A percentile compares a stretch with the other conserved stretches of the same genome.
Evolutionary conservation across 2,329 filamentous ascomycete species (phyloP).

Genomic region (Epichloe brachyelytri): DNA sequence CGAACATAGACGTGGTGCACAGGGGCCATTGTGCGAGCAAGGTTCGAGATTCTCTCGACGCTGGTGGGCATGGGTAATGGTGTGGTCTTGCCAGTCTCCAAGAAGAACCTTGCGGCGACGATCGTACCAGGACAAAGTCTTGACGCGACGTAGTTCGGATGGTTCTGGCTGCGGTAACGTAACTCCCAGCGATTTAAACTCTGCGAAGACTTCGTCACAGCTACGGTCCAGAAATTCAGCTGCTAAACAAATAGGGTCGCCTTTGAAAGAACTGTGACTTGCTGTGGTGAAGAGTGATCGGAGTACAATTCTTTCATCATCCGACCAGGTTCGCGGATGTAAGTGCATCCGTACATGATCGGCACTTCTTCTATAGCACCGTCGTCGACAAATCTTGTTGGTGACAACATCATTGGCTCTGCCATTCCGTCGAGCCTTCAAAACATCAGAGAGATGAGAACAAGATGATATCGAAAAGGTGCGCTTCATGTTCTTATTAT

Average conservation of each 20-base stretch:
- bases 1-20: conserved; percentile 44
- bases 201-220: conserved; percentile 37
- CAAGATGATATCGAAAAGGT: conserved; percentile 34
- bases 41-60: conserved; percentile 46
- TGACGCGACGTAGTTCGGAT: conserved; percentile 24
- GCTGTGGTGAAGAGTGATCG: conserved; percentile 32
- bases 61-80: conserved; percentile 41
- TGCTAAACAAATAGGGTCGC: conserved; percentile 34
- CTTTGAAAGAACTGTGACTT: conserved; percentile 26
- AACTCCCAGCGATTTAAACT: conserved; percentile 15
- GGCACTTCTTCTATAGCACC: conserved; percentile 25
- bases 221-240: conserved; percentile 36
- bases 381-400: conserved; percentile 21
- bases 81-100: conserved; percentile 43
- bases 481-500: conserved; percentile 37
- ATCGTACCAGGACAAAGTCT: conserved; percentile 41
- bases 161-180: conserved; percentile 13
- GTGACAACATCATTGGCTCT: conserved; percentile 3
- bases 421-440: conserved; percentile 16
- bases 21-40: conserved; percentile 58
- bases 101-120: conserved; percentile 40
- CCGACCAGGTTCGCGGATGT: conserved; percentile 27
- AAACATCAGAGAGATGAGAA: conserved; percentile 18
- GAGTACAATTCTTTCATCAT: conserved; percentile 35
- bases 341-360: conserved; percentile 11